Evolutionary conservation across 2,329 filamentous ascomycete species (phyloP), one percentile per base, ranked within the genome.

Genomic region (Colletotrichum endophyticum): DNA sequence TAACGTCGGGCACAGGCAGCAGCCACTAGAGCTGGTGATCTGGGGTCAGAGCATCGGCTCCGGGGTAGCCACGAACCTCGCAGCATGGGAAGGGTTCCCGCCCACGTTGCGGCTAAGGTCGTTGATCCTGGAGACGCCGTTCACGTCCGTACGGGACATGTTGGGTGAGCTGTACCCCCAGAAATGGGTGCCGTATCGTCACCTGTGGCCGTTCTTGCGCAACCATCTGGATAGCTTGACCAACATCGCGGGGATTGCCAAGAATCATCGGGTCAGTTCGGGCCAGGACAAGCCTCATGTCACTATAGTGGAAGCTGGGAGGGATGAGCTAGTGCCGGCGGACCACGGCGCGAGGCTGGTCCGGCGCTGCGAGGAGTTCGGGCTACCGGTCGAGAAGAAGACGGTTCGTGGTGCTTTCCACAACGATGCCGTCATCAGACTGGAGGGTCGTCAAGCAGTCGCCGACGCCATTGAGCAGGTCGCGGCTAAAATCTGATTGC

Each of bases 41-140:
- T 96, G 94, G 94, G 94, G 94, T 0, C 94, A 96, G 83, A 95
- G 93, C 78, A 92, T 96, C 70, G 95, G 95, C 2, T 91, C 92
- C 30, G 94, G 93, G 2, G 90, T 96, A 57, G 94, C 93, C 15
- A 92, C 92, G 19, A 92, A 90, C 67, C 88, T 93, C 4, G 88
- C 87, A 72, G 85, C 80, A 63, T 78, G 73, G 73, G 74, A 80
- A 3, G 59, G 78, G 34, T 79, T 85, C 56, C 84, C 84, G 5
- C 71, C 86, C 4, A 87, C 84, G 77, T 86, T 87, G 70, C 81
- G 81, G 44, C 82, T 89, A 44, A 78, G 85, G 62, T 86, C 89
- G 2, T 77, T 96, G 67, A 87, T 96, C 13, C 87, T 96, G 3
- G 95, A 96, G 81, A 96, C 95, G 0, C 94, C 95, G 0, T 96